phyloP scores from a whole-genome alignment of 495 filamentous ascomycete genomes.

The Lasiosphaeris hirsuta region DNA sequence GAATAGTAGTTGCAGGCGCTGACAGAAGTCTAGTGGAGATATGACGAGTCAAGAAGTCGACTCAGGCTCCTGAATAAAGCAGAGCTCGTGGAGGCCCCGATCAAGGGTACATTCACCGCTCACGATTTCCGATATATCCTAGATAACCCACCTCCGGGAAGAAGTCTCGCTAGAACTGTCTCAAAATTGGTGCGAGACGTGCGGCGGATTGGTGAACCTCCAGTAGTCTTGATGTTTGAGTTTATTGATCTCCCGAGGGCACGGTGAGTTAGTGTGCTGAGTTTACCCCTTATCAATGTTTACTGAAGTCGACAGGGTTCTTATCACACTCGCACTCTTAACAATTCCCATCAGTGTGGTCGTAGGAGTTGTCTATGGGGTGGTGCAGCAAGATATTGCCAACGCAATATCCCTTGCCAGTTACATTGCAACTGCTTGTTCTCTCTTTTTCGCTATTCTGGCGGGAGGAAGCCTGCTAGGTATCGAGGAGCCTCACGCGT shows the following conservation, averaged over 20 bases:
- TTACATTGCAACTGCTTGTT: conserved; percentile 3
- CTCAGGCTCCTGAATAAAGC: conserved; percentile 7
- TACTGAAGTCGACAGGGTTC: conserved; percentile 1
- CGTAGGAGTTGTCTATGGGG: neutral
- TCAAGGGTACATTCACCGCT: neutral
- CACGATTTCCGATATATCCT: conserved; percentile 4
- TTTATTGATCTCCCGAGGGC: conserved; percentile 1
- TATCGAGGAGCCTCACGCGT: neutral
- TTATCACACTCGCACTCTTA: conserved; percentile 1
- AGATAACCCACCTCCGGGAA: conserved; percentile 1
- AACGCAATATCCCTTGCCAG: conserved; percentile 2
- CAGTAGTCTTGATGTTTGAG: conserved; percentile 6
- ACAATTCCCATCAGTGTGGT: conserved; percentile 1
- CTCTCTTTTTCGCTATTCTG: conserved; percentile 8
- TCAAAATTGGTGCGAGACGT: neutral
- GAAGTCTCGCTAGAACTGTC: neutral
- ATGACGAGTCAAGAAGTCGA: neutral
- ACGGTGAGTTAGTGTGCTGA: neutral
- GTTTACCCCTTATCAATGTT: neutral
- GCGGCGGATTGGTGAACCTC: neutral
- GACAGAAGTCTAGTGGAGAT: neutral
- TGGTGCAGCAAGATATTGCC: neutral
- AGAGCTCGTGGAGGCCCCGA: neutral
- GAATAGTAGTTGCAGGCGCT: neutral
- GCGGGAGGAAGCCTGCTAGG: conserved; percentile 1